Evolutionary conservation across 345 rosid genomes (phyloP), one percentile per base, ranked within the genome.

Genomic region (Euclidium syriacum): DNA sequence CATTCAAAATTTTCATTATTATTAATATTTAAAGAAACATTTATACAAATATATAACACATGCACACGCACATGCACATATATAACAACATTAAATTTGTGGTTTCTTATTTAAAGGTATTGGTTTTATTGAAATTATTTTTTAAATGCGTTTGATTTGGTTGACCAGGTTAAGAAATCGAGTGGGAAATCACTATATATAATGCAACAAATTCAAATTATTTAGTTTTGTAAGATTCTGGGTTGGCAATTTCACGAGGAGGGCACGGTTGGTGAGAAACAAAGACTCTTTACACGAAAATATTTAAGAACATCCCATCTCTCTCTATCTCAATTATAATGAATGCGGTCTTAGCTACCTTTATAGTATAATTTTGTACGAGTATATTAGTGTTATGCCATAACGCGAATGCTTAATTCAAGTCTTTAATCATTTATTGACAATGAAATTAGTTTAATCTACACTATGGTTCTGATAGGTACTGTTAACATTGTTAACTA

Each of bases 201-300:
- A 19, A 34, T 3, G 3, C 32, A 52, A 14, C 6, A 3, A 40
- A 32, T 9, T 62, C 20, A 42, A 55, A 46, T 43, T 9, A 42
- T 56, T 36, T 35, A 55, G 55, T 54, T 39, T 42, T 52, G 4
- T 34, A 42, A 60, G 62, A 42, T 42, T 69, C 10, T 68, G 3
- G 40, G 55, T 61, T 61, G 57, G 62, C 68, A 53, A 61, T 43
- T 66, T 66, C 70, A 73, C 77, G 69, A 72, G 71, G 75, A 77
- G 76, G 87, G 86, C 84, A 76, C 79, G 88, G 88, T 81, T 76
- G 86, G 76, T 78, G 78, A 83, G 92, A 59, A 67, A 76, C 86
- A 83, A 58, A 61, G 39, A 64, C 66, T 66, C 75, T 69, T 70
- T 36, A 46, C 44, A 46, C 32, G 22, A 49, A 27, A 29, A 20